Conservation (phyloP, 2,329 filamentous ascomycete genomes). For the Karstenula rhodostoma region DNA sequence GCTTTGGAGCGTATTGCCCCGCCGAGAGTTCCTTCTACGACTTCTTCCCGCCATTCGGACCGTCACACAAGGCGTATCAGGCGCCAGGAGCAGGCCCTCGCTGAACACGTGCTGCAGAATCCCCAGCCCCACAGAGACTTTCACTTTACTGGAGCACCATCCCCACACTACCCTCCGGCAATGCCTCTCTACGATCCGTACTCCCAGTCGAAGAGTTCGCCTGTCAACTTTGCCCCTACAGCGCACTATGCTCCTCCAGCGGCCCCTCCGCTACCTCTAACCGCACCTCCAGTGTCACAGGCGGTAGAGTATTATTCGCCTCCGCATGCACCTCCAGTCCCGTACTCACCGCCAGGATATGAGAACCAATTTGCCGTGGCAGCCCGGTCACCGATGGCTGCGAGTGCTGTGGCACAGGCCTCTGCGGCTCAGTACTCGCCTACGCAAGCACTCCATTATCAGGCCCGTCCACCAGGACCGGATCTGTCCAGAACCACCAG, state of each 20-base stretch:
- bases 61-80: slow-evolving; percentile 36
- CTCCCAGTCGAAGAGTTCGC: slow-evolving; percentile 36
- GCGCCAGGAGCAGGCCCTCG: slow-evolving; percentile 44
- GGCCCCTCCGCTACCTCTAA: slow-evolving; percentile 15
- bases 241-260: slow-evolving; percentile 32
- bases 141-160: slow-evolving; percentile 36
- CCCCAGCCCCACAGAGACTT: slow-evolving; percentile 46
- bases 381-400: slow-evolving; percentile 32
- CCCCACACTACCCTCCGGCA: slow-evolving; percentile 31
- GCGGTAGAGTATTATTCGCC: slow-evolving; percentile 37
- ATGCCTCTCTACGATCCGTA: slow-evolving; percentile 42
- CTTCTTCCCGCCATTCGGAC: slow-evolving; percentile 36
- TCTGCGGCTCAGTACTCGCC: slow-evolving; percentile 31
- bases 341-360: slow-evolving; percentile 33
- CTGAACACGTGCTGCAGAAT: slow-evolving; percentile 45
- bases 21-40: slow-evolving; percentile 31
- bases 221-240: slow-evolving; percentile 29
- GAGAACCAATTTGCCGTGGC: slow-evolving; percentile 34
- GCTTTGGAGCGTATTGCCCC: slow-evolving; percentile 29
- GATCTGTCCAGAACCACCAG: slow-evolving; percentile 40
- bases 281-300: slow-evolving; percentile 31
- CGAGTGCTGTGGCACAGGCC: slow-evolving; percentile 25
- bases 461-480: slow-evolving; percentile 30
- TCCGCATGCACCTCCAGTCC: slow-evolving; percentile 25
- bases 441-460: slow-evolving; percentile 38